phyloP scores from a whole-genome alignment of 345 rosid species.

The Orychophragmus violaceus region DNA sequence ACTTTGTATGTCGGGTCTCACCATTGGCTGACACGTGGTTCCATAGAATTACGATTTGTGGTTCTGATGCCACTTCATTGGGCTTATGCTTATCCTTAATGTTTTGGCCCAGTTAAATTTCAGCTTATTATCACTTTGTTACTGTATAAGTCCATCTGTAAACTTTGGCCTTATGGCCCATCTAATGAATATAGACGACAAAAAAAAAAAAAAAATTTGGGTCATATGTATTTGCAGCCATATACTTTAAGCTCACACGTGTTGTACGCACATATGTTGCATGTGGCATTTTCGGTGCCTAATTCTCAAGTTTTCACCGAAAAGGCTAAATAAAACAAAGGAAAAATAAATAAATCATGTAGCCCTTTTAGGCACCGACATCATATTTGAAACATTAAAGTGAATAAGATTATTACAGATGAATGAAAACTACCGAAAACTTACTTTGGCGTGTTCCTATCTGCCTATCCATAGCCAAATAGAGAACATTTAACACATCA shows the following conservation, averaged over 20 bases:
- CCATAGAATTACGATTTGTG: too few species aligned
- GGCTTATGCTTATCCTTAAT: too few species aligned
- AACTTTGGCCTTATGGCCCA: too few species aligned
- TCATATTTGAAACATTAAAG: background rate
- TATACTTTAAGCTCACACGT: background rate
- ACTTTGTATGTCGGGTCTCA: too few species aligned
- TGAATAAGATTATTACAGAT: background rate
- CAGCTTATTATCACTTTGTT: too few species aligned
- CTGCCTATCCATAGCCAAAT: background rate
- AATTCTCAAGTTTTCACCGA: background rate
- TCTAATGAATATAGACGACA: too few species aligned
- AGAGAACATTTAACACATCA: background rate
- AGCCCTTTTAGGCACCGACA: constrained; percentile 20
- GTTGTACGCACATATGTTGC: background rate
- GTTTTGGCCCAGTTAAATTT: too few species aligned
- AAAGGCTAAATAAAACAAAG: background rate
- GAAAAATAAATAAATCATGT: background rate
- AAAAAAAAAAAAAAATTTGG: too few species aligned
- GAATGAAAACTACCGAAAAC: background rate
- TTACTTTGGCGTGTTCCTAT: background rate
- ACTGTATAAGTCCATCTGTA: too few species aligned
- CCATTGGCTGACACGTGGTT: too few species aligned
- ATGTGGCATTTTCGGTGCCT: constrained; percentile 17
- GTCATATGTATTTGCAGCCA: background rate
- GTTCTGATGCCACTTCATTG: too few species aligned